Conservation (phyloP, 2,329 filamentous ascomycete genomes). For the Fusarium sp. region DNA sequence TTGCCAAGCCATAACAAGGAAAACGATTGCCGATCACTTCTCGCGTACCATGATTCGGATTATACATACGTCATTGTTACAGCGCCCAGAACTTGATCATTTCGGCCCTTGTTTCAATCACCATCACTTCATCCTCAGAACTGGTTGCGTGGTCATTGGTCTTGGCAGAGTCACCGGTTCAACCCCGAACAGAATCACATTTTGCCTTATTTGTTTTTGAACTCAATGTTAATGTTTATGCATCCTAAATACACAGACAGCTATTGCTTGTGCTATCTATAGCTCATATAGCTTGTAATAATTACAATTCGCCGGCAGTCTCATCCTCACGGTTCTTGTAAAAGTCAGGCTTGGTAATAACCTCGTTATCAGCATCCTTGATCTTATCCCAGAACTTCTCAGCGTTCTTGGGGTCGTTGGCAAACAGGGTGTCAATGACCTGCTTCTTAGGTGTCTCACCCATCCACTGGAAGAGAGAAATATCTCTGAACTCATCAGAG, state of each 20-base stretch:
- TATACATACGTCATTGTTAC: no score
- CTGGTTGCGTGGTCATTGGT: not conserved
- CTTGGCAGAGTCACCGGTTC: not conserved
- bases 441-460: constrained; percentile 75
- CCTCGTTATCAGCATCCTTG: constrained; percentile 70
- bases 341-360: constrained; percentile 55
- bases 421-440: constrained; percentile 74
- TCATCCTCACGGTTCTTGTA: not conserved
- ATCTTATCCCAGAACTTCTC: constrained; percentile 72
- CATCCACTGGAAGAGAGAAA: constrained; percentile 80
- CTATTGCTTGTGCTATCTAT: not conserved
- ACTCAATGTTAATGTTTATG: no score
- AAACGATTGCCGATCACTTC: no score
- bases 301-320: constrained; percentile 7
- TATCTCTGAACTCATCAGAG: constrained; percentile 76
- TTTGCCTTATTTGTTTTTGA: not conserved
- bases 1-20: no score
- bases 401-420: constrained; percentile 68
- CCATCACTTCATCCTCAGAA: no score
- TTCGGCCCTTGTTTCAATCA: no score
- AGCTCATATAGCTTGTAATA: not conserved
- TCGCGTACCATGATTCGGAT: no score
- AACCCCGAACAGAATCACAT: not conserved
- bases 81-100: no score
- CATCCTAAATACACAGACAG: no score